Percentiles rank a stretch among this genome's conserved stretches.
Conservation (phyloP, 768 basidiomycete species). For the Hypholoma sublateritium region DNA sequence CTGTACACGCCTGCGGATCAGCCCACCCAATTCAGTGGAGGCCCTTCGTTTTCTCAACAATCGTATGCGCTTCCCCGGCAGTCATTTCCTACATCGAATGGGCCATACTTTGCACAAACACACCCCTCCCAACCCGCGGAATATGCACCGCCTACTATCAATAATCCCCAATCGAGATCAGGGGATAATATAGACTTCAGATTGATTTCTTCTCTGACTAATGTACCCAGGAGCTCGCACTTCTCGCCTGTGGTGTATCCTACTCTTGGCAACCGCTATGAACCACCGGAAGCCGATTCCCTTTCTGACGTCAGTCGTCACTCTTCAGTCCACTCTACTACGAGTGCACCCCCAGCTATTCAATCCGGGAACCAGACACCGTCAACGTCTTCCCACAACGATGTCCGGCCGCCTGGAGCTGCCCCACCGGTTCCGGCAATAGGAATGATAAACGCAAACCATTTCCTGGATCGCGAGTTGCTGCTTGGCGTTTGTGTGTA, state of each 20-base stretch:
- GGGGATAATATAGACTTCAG: background rate
- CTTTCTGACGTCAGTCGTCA: slow-evolving; percentile 16
- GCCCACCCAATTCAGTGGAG: background rate
- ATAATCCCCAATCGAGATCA: background rate
- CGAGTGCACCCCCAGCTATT: slow-evolving; percentile 1
- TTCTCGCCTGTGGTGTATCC: slow-evolving; percentile 12
- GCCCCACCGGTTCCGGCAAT: slow-evolving; percentile 1
- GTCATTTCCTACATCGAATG: background rate
- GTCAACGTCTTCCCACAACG: background rate
- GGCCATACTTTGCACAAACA: background rate
- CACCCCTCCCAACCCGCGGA: background rate
- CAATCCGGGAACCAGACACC: slow-evolving; percentile 3
- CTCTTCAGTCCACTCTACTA: slow-evolving; percentile 13
- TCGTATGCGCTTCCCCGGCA: background rate
- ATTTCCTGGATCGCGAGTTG: slow-evolving; percentile 60
- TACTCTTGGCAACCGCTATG: slow-evolving; percentile 13
- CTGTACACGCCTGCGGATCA: background rate
- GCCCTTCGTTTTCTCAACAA: background rate
- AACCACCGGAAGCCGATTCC: slow-evolving; percentile 17
- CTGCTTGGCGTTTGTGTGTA: slow-evolving; percentile 64
- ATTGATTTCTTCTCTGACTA: background rate
- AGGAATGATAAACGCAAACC: slow-evolving; percentile 36
- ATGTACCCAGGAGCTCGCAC: background rate
- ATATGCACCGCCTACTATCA: background rate
- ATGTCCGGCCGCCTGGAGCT: background rate